These are phyloP conservation scores for Barnettozyma californica DNA, from an alignment of 805 yeast species.

Conservation along the genomic window DNA sequence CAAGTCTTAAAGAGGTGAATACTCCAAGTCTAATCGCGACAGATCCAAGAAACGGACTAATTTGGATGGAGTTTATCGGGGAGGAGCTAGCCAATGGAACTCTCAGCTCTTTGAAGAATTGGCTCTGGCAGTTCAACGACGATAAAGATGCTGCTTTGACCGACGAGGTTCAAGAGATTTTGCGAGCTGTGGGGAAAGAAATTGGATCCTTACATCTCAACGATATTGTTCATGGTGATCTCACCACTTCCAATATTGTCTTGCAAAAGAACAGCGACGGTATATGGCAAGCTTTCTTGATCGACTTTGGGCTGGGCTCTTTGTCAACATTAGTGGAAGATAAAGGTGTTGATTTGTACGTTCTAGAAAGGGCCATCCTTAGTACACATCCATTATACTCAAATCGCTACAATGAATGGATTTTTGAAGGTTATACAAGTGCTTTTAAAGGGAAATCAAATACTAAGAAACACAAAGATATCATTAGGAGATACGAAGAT, in stretches of 20 bases:
- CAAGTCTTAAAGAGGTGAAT: conserved; percentile 41
- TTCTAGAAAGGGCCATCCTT: conserved; percentile 82
- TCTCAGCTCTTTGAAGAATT: conserved; percentile 63
- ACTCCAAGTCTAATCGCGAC: conserved; percentile 72
- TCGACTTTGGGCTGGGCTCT: conserved; percentile 89
- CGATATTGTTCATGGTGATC: conserved; percentile 89
- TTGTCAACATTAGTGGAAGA: conserved; percentile 77
- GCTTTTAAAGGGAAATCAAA: conserved; percentile 34
- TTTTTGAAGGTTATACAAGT: conserved; percentile 61
- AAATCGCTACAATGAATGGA: conserved; percentile 57
- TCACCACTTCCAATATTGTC: conserved; percentile 85
- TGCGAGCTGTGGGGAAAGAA: conserved; percentile 55
- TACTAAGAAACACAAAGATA: conserved; percentile 42
- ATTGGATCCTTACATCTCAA: conserved; percentile 68
- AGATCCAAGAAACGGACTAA: conserved; percentile 73
- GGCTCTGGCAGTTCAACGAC: conserved; percentile 56
- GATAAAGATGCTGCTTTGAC: conserved; percentile 25
- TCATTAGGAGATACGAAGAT: conserved; percentile 63
- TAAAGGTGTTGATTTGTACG: conserved; percentile 95
- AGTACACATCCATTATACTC: conserved; percentile 86
- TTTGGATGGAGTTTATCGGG: conserved; percentile 85
- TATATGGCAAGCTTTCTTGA: conserved; percentile 50
- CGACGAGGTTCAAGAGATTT: conserved; percentile 37
- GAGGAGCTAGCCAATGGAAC: conserved; percentile 42
- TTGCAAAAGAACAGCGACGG: conserved; percentile 30